phyloP scores from a whole-genome alignment of 2,329 filamentous ascomycete species.

The Sarocladium strictum region DNA sequence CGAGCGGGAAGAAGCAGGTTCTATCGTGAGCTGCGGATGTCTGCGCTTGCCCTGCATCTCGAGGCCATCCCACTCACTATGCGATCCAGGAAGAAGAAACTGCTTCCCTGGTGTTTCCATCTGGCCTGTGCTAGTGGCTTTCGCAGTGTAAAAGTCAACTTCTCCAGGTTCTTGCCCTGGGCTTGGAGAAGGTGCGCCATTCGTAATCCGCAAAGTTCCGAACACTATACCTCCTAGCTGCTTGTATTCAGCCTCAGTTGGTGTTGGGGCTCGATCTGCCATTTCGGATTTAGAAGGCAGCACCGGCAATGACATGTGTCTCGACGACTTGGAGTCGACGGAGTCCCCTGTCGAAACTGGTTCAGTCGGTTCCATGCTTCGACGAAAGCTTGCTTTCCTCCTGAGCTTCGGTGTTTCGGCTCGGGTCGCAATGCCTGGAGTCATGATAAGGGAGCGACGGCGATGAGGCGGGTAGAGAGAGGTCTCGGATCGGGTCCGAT shows the following conservation, averaged over 20 bases:
- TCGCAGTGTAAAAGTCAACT: not conserved
- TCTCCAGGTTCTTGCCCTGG: constrained; percentile 16
- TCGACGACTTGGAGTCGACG: constrained; percentile 22
- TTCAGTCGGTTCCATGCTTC: constrained; percentile 32
- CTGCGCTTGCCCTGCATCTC: not conserved
- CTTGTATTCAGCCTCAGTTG: constrained; percentile 46
- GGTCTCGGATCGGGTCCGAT: constrained; percentile 37
- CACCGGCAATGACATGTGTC: constrained; percentile 28
- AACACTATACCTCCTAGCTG: constrained; percentile 58
- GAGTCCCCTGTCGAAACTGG: constrained; percentile 32
- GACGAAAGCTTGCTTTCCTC: constrained; percentile 27
- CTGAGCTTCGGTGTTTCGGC: constrained; percentile 15
- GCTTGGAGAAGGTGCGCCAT: constrained; percentile 48
- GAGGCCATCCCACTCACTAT: not conserved
- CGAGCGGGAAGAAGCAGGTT: not conserved
- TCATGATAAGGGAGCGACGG: constrained; percentile 41
- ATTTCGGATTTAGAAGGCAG: constrained; percentile 13
- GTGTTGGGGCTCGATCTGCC: constrained; percentile 25
- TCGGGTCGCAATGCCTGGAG: constrained; percentile 44
- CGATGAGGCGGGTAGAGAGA: constrained; percentile 42
- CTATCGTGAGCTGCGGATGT: not conserved
- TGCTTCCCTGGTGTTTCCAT: not conserved
- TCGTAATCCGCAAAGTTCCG: constrained; percentile 56
- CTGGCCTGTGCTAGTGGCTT: not conserved
- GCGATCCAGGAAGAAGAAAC: not conserved